Evolutionary conservation across 169 alveolate species (phyloP), one percentile per base, ranked within the genome.

Genomic region (Plasmodium inui): DNA sequence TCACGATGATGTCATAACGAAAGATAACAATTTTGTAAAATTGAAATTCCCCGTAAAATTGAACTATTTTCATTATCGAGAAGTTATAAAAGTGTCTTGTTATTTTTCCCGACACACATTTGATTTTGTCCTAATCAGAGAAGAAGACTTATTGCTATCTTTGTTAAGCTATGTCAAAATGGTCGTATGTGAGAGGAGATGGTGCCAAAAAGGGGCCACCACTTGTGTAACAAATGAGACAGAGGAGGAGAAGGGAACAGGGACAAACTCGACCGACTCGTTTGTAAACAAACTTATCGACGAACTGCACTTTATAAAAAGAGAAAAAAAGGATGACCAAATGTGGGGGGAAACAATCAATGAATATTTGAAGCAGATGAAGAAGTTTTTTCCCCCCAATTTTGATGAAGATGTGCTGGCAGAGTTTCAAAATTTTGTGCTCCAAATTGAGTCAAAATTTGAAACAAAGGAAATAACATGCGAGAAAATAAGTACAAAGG

Each of bases 101-200:
- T 19, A 50, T 37, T 88, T 88, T 88, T 39, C 32, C 50, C 0
- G 46, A 12, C 94, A 88, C 26, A 78, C 94, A 44, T 88, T 88
- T 88, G 94, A 88, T 46, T 88, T 79, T 88, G 28, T 88, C 19
- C 46, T 79, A 57, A 88, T 88, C 1, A 88, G 53, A 41, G 94
- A 88, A 78, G 82, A 79, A 14, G 73, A 88, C 53, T 88, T 88
- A 78, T 61, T 88, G 41, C 44, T 78, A 67, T 76, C 94, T 79
- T 53, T 88, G 28, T 88, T 46, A 28, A 50, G 53, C 10, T 88
- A 88, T 70, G 19, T 79, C 78, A 53, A 88, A 88, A 88, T 57
- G 70, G 57, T 14, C 5, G 82, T 61, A 7, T 22, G 37, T 37
- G 79, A 67, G 1, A n/a, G 17, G 12, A 9, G 73, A 41, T 39